Evolutionary conservation across 805 yeast genomes (phyloP), one percentile per base, ranked within the genome.

Genomic region (Hemisphaericaspora nanyangensis): DNA sequence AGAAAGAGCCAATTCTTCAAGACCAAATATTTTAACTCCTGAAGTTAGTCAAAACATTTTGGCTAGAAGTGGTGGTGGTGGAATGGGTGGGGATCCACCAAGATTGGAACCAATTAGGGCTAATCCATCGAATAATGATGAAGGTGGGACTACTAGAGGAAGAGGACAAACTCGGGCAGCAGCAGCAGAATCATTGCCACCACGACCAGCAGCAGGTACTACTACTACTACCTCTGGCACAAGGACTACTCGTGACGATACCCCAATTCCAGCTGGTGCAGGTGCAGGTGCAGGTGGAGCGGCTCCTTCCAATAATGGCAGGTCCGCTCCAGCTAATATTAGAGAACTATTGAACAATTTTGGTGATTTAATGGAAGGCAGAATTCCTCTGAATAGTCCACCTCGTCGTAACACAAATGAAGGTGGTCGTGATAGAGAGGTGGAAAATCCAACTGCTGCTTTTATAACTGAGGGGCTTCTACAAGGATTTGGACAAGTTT

Each of bases 21-120:
- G 66, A 25, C 72, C 73, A 4, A 58, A 53, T 24, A 63, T 68
- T 7, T 49, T 65, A 27, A 63, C 60, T 11, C 67, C 60, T 16
- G 71, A 66, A 31, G 65, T 60, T 15, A 48, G 61, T n/a, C 71
- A 62, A 37, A 61, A 60, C 27, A 56, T 65, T 29, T 30, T 60
- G 30, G 60, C 65, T 7, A 52, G 55, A 27, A 49, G 48, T 19
- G 55, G 55, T 12, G 25, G 25, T 10, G 25, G 25, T 20, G 25
- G 25, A 7, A 10, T 10, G 8, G 25, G 25, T 20, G 25, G 25
- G 6, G 25, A 10, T 20, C 26, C 26, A 24, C 26, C n/a, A n/a
- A n/a, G n/a, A 33, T 37, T 20, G 31, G 25, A 7, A 7, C 19
- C 11, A 35, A 35, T 4, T 15, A 27, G 4, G 29, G 39, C 18